Conservation (phyloP, 176 grass and related monocot species). For the Oryza glumipatula region DNA sequence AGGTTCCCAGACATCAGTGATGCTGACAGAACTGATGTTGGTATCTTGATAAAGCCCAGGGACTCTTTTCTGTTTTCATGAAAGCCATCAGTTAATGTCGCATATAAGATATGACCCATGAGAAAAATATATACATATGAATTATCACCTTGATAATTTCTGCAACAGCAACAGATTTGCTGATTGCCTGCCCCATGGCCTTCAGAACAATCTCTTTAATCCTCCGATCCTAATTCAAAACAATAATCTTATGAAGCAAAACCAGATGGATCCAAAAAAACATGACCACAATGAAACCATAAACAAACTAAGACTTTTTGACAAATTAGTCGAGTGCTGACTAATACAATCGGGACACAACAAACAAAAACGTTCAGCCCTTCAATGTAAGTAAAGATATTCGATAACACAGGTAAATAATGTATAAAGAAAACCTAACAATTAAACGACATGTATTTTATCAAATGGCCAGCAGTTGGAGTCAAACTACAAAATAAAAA, state of each 20-base stretch:
- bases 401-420: background rate
- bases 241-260: background rate
- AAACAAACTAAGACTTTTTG: background rate
- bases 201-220: slow-evolving; percentile 92
- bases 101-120: slow-evolving; percentile 3
- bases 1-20: slow-evolving; percentile 97
- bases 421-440: background rate
- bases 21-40: slow-evolving; percentile 84
- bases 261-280: background rate
- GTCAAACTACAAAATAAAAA: background rate
- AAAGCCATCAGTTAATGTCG: slow-evolving; percentile 32
- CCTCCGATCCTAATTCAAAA: slow-evolving; percentile 64
- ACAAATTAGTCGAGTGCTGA: background rate
- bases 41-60: slow-evolving; percentile 86
- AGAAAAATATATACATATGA: background rate
- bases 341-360: background rate
- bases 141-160: slow-evolving; percentile 90
- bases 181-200: slow-evolving; percentile 99
- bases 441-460: background rate
- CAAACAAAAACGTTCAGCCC: background rate
- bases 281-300: background rate
- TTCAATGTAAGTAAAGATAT: background rate
- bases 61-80: slow-evolving; percentile 69
- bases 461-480: background rate
- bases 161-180: slow-evolving; percentile 82